Conservation (phyloP, 805 yeast species). For the Saccharomycopsis sp. region DNA sequence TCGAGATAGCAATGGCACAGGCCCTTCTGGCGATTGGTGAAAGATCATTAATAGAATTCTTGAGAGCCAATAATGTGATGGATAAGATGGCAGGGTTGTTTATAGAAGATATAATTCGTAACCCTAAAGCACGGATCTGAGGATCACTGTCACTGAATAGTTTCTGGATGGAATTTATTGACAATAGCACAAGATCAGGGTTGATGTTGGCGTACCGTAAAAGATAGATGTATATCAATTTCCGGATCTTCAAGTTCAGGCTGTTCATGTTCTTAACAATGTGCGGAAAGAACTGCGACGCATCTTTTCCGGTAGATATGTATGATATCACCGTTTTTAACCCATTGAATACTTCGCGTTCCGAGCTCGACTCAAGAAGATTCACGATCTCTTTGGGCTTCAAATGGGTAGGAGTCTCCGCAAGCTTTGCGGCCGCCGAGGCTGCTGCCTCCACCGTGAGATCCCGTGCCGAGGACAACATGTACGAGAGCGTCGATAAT, state of each 20-base stretch:
- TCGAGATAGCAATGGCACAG: constrained; percentile 68
- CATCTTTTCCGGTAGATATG: constrained; percentile 38
- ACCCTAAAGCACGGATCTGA: constrained; percentile 60
- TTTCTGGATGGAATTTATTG: constrained; percentile 89
- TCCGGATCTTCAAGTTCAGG: constrained; percentile 53
- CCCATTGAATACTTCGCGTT: constrained; percentile 56
- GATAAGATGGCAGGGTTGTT: constrained; percentile 76
- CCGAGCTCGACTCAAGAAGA: constrained; percentile 60
- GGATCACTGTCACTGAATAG: constrained; percentile 66
- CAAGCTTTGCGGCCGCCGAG: constrained; percentile 59
- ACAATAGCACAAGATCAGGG: constrained; percentile 82
- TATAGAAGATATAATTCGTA: constrained; percentile 78
- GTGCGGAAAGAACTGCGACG: constrained; percentile 61
- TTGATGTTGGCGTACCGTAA: constrained; percentile 72
- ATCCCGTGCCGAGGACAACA: constrained; percentile 74
- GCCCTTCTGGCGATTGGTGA: constrained; percentile 76
- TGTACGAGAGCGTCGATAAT: constrained; percentile 55
- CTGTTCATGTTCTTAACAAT: constrained; percentile 79
- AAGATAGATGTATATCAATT: constrained; percentile 71
- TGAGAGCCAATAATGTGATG: constrained; percentile 65
- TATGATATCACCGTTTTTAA: constrained; percentile 48
- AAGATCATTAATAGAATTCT: constrained; percentile 59
- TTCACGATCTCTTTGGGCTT: constrained; percentile 61
- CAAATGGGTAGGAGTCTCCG: constrained; percentile 52
- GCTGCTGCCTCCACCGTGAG: constrained; percentile 79